Conservation (phyloP, 176 grass and related monocot species). For the Oryza glaberrima region DNA sequence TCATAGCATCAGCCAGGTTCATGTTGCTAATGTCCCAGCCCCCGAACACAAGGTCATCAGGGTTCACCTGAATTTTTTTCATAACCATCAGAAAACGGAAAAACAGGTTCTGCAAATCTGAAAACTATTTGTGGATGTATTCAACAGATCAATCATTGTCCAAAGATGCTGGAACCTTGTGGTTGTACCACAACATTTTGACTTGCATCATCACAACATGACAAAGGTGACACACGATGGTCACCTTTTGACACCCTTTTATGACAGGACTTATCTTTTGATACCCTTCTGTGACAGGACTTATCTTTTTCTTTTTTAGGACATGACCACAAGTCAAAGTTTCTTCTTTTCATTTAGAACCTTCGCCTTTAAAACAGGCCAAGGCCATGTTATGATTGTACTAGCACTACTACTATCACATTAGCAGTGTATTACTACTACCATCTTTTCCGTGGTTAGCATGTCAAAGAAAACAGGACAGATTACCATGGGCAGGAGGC, state of each 20-base stretch:
- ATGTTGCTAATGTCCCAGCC: conserved; percentile 98
- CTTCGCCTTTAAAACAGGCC: neutral
- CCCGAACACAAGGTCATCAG: conserved; percentile 87
- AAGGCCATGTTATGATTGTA: neutral
- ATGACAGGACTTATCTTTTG: neutral
- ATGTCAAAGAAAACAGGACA: neutral
- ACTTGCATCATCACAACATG: conserved; percentile 24
- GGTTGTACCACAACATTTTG: neutral
- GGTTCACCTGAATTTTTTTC: conserved; percentile 70
- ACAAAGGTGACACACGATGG: neutral
- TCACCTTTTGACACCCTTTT: conserved; percentile 23
- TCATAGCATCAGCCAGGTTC: conserved; percentile 96
- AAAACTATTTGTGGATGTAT: neutral
- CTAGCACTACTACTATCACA: neutral
- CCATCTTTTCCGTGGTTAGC: neutral
- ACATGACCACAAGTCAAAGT: neutral
- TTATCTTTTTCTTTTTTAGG: neutral
- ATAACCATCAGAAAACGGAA: neutral
- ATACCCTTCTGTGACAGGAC: neutral
- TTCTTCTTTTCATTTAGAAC: neutral
- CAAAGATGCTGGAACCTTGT: conserved; percentile 35
- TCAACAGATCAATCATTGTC: neutral
- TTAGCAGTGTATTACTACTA: neutral
- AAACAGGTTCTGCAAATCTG: neutral
- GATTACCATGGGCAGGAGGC: conserved; percentile 91